Base-by-base conservation (phyloP, 306 rosid genomes). In the Lathyrus tuberosus region DNA sequence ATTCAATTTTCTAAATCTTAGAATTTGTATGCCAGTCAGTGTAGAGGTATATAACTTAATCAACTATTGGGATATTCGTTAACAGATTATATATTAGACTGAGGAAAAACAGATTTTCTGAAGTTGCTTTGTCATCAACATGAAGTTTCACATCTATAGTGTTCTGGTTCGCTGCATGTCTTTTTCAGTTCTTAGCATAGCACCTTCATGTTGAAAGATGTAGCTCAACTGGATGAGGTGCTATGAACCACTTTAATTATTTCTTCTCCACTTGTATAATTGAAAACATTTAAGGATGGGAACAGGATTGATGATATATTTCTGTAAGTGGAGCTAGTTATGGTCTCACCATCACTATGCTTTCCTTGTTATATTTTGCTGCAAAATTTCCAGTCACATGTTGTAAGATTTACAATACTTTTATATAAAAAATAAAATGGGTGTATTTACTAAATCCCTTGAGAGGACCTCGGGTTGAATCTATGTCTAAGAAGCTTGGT, bases 41-140 rank as follows among this genome's bases (percentile, higher is more conserved):
- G 20, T 56, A 62, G 17, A 52, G 17, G 22, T 65, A 44, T 14
- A 13, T 51, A 57, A 20, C 43, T 64, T 70, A n/a, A 33, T 61
- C 69, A 33, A 44, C 61, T 53, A 38, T 33, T 71, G 76, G 59
- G 41, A 78, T 66, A 66, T 62, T 43, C 42, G 10, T 20, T 76
- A 6, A 17, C 46, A 33, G 52, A 70, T 65, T 78, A 26, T 64
- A 20, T 46, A 67, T 47, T 63, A 44, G 53, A 69, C 67, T 53
- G 17, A 46, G 38, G 70, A 75, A 57, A 42, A 24, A 49, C 20
- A 26, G 10, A 48, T 64, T 70, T 70, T 67, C 65, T 20, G 58
- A 58, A 64, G 66, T 73, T 48, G 33, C 30, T 47, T 54, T 49
- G 61, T 48, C 40, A 47, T 66, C 24, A 53, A 53, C 60, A 10